phyloP scores from a whole-genome alignment of 345 rosid genomes.

The Populus pruinosa region DNA sequence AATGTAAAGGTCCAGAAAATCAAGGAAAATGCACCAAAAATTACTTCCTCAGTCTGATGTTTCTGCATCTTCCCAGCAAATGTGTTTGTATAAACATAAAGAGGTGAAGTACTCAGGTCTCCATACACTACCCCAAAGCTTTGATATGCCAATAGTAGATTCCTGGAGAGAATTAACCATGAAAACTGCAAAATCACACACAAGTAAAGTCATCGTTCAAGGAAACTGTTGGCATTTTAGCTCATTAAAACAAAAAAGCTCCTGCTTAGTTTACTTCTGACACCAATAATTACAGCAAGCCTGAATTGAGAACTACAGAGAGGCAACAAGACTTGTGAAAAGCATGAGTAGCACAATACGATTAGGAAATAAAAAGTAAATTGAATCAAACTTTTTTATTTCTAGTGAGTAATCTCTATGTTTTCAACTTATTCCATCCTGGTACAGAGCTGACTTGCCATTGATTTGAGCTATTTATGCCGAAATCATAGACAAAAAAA shows the following conservation, averaged over 20 bases:
- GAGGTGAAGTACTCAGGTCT: slow-evolving; percentile 83
- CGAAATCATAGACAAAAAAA: neutral
- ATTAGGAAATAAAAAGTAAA: neutral
- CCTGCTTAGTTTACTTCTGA: neutral
- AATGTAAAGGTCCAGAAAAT: slow-evolving; percentile 88
- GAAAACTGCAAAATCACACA: slow-evolving; percentile 52
- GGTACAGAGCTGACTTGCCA: neutral
- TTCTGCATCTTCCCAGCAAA: slow-evolving; percentile 56
- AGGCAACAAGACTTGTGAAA: neutral
- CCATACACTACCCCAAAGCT: slow-evolving; percentile 92
- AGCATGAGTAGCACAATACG: neutral
- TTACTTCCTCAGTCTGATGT: slow-evolving; percentile 52
- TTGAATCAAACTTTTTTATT: neutral
- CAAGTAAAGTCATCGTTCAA: slow-evolving; percentile 5
- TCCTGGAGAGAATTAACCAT: slow-evolving; percentile 59
- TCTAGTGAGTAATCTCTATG: neutral
- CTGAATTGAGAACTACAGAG: neutral
- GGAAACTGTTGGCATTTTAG: neutral
- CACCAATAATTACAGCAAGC: neutral
- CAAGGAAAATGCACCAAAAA: slow-evolving; percentile 82
- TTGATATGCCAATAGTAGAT: slow-evolving; percentile 77
- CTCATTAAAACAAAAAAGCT: neutral
- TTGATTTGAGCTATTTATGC: neutral
- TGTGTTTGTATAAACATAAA: slow-evolving; percentile 61
- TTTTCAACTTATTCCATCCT: neutral